Percentiles rank a stretch among this genome's conserved stretches.
Evolutionary conservation across 176 grass and related monocot species (phyloP).

Genomic region (Pharus latifolius): DNA sequence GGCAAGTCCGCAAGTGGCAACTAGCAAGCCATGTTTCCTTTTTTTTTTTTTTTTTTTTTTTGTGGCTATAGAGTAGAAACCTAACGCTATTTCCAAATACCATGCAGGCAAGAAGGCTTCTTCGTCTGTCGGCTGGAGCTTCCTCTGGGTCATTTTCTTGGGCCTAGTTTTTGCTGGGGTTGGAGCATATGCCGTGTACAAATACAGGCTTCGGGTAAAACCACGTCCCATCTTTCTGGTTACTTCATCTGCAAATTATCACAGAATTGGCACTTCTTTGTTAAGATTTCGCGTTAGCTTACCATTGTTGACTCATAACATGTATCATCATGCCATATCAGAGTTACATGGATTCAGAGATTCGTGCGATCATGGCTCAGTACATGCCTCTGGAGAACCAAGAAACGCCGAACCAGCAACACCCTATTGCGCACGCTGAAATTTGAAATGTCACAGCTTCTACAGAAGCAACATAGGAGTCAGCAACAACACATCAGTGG

Average conservation of each 20-base stretch:
- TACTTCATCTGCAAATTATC: background rate
- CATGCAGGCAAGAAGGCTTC: slow-evolving; percentile 34
- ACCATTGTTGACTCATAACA: background rate
- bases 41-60: background rate
- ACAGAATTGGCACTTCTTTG: background rate
- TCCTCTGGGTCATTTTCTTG: slow-evolving; percentile 81
- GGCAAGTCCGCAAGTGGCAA: too few species aligned
- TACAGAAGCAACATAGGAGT: background rate
- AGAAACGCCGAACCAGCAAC: slow-evolving; percentile 34
- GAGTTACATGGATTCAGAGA: slow-evolving; percentile 98
- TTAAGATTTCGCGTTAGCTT: background rate
- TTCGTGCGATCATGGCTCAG: slow-evolving; percentile 85
- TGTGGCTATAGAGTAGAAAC: background rate
- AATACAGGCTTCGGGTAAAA: slow-evolving; percentile 81
- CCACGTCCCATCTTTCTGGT: background rate
- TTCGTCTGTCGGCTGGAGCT: slow-evolving; percentile 49
- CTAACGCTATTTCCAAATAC: background rate
- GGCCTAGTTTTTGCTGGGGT: slow-evolving; percentile 53
- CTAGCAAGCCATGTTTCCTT: too few species aligned
- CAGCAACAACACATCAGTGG: background rate
- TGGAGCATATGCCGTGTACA: slow-evolving; percentile 83
- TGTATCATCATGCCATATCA: slow-evolving; percentile 7
- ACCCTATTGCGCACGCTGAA: slow-evolving; percentile 31
- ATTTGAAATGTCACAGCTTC: slow-evolving; percentile 33
- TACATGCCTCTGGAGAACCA: slow-evolving; percentile 90